Conservation (phyloP, 2,329 filamentous ascomycete species). For the Pezicula carpinea region DNA sequence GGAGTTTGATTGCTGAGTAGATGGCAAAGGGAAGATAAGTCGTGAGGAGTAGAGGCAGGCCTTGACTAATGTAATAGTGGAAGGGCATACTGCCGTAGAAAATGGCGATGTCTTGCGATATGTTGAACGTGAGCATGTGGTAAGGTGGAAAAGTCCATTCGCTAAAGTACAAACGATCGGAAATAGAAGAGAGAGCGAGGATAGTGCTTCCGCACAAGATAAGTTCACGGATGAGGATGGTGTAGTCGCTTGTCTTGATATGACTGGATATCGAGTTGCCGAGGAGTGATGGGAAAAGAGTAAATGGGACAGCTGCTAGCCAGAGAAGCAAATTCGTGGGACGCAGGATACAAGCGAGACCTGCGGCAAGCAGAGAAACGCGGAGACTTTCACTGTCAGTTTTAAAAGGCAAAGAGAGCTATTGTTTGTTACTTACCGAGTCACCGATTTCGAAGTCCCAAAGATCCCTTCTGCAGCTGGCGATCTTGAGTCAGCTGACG, state of each 20-base stretch:
- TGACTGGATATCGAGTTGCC: slow-evolving; percentile 29
- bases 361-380: slow-evolving; percentile 68
- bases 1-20: slow-evolving; percentile 50
- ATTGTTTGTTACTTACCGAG: slow-evolving; percentile 20
- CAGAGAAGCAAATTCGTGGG: slow-evolving; percentile 90
- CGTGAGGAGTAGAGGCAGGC: slow-evolving; percentile 79
- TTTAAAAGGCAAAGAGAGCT: neutral
- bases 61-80: slow-evolving; percentile 92
- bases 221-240: slow-evolving; percentile 57
- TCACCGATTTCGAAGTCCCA: slow-evolving; percentile 26
- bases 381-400: slow-evolving; percentile 42
- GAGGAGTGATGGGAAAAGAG: slow-evolving; percentile 39
- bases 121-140: slow-evolving; percentile 85
- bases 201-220: slow-evolving; percentile 59
- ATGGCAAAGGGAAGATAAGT: slow-evolving; percentile 75
- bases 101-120: slow-evolving; percentile 78
- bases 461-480: slow-evolving; percentile 14
- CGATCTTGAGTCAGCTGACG: slow-evolving; percentile 14
- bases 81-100: slow-evolving; percentile 90
- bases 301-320: slow-evolving; percentile 58
- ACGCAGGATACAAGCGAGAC: slow-evolving; percentile 76
- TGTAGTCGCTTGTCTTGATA: slow-evolving; percentile 28
- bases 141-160: slow-evolving; percentile 85
- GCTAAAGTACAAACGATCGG: slow-evolving; percentile 77
- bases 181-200: slow-evolving; percentile 57